Conservation (phyloP, 129 eudicot genomes). For the Flaveria robusta region DNA sequence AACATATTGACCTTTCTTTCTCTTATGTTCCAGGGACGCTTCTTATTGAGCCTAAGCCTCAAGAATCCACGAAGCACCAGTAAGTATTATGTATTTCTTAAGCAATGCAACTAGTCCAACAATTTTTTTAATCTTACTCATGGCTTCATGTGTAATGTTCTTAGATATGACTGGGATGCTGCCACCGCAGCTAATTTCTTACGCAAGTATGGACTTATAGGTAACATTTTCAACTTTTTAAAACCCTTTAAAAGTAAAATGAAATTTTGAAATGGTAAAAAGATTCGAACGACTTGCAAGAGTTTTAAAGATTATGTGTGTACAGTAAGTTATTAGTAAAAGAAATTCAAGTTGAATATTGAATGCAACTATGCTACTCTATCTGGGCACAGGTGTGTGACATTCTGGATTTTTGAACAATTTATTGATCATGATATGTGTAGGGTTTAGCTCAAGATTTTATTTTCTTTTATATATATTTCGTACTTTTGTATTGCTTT, state of each 20-base stretch:
- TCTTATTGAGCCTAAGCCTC: slow-evolving; percentile 97
- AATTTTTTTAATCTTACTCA: neutral
- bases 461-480: too few species aligned
- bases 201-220: too few species aligned
- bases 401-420: too few species aligned
- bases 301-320: too few species aligned
- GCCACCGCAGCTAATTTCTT: slow-evolving; percentile 93
- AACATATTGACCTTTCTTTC: neutral
- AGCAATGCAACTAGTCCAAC: neutral
- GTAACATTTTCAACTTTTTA: too few species aligned
- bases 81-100: slow-evolving; percentile 34
- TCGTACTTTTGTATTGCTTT: too few species aligned
- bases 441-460: too few species aligned
- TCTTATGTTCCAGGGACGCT: slow-evolving; percentile 55
- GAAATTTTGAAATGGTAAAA: too few species aligned
- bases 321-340: too few species aligned
- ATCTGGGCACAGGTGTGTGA: neutral
- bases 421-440: too few species aligned
- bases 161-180: slow-evolving; percentile 96
- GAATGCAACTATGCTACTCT: neutral
- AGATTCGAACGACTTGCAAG: too few species aligned
- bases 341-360: neutral
- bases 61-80: slow-evolving; percentile 97
- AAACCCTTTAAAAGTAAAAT: too few species aligned
- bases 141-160: slow-evolving; percentile 26